phyloP scores from a whole-genome alignment of 805 yeast species.

The Candida yuanshanica region DNA sequence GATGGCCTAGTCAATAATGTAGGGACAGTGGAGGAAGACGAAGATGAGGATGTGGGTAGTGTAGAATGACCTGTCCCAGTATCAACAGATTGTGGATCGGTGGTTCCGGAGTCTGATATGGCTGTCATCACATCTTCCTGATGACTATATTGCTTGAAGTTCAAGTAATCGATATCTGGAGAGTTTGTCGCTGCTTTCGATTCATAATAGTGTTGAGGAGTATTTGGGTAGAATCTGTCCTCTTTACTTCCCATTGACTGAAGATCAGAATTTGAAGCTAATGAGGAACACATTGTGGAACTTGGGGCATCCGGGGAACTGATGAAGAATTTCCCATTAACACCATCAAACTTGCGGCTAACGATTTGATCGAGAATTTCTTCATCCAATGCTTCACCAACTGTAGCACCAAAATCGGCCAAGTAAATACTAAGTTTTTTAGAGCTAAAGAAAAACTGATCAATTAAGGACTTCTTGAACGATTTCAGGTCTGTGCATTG shows the following conservation, averaged over 20 bases:
- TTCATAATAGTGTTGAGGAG: slow-evolving; percentile 63
- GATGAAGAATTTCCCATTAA: slow-evolving; percentile 29
- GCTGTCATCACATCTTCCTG: neutral
- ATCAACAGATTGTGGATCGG: neutral
- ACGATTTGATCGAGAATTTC: slow-evolving; percentile 35
- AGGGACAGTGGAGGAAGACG: slow-evolving; percentile 1
- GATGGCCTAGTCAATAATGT: slow-evolving; percentile 2
- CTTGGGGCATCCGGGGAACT: slow-evolving; percentile 31
- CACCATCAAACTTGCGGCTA: slow-evolving; percentile 27
- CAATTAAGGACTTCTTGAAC: slow-evolving; percentile 36
- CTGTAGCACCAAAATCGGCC: slow-evolving; percentile 61
- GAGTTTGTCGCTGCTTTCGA: slow-evolving; percentile 31
- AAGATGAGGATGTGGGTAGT: neutral
- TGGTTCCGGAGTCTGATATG: neutral
- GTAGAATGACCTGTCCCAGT: neutral
- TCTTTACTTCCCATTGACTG: slow-evolving; percentile 47
- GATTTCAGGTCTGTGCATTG: slow-evolving; percentile 25
- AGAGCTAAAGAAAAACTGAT: slow-evolving; percentile 27
- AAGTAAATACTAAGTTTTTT: slow-evolving; percentile 40
- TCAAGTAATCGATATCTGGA: slow-evolving; percentile 44
- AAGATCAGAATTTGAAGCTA: slow-evolving; percentile 42
- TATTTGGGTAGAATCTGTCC: slow-evolving; percentile 46
- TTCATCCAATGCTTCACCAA: slow-evolving; percentile 54
- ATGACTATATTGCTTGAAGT: slow-evolving; percentile 34
- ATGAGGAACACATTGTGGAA: slow-evolving; percentile 33